phyloP scores from a whole-genome alignment of 148 eudicot genomes.

The Limonium bicolor region DNA sequence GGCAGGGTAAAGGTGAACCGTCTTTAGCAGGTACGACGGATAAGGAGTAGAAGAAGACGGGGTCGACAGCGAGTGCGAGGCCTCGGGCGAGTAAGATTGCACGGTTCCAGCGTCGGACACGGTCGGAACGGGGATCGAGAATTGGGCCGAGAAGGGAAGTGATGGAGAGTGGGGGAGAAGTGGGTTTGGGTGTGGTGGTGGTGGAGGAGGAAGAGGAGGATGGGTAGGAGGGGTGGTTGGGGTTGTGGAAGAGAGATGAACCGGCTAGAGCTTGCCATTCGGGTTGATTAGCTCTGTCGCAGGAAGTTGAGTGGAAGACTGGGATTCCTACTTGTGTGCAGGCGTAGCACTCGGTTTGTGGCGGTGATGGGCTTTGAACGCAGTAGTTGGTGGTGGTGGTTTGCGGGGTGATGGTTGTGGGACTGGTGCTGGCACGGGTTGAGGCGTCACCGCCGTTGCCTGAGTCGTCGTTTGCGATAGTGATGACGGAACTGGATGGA shows the following conservation, averaged over 20 bases:
- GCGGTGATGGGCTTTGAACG: constrained; percentile 8
- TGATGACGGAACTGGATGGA: no score
- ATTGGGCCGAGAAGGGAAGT: constrained; percentile 24
- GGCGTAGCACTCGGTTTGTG: constrained; percentile 60
- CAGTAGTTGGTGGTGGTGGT: constrained; percentile 1
- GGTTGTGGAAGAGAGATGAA: constrained; percentile 55
- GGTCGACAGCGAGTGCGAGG: constrained; percentile 72
- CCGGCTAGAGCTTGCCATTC: constrained; percentile 90
- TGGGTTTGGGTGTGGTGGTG: neutral
- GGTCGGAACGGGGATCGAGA: constrained; percentile 61
- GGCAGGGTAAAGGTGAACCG: no score
- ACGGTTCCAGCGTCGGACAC: constrained; percentile 63
- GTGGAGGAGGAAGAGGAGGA: no score
- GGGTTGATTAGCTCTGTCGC: constrained; percentile 66
- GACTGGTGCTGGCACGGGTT: neutral
- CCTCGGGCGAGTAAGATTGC: constrained; percentile 60
- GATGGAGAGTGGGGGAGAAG: neutral
- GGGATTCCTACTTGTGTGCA: constrained; percentile 88
- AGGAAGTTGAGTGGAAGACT: constrained; percentile 83
- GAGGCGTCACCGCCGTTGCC: neutral
- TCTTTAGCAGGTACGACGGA: constrained; percentile 51
- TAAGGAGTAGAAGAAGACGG: constrained; percentile 73
- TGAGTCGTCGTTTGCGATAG: neutral
- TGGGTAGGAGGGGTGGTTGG: constrained; percentile 8
- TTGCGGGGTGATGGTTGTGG: neutral